Conservation (phyloP, 1,284 basidiomycete genomes). For the Cystobasidium pallidum region DNA sequence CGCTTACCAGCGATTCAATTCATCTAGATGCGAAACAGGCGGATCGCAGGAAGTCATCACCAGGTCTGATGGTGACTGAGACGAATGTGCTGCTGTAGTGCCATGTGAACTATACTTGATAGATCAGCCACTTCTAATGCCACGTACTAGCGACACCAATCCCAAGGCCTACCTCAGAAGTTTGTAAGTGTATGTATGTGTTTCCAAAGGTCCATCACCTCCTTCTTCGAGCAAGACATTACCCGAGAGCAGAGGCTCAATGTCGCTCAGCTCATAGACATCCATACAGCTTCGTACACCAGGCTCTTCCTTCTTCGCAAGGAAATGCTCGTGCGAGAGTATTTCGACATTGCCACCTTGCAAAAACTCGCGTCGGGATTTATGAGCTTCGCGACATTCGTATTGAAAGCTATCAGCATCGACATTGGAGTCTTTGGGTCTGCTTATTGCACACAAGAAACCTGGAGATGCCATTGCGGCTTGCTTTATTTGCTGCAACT, state of each 20-base stretch:
- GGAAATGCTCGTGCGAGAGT: conserved; percentile 31
- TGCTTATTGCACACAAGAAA: conserved; percentile 17
- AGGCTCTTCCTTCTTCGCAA: background rate
- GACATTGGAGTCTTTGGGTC: background rate
- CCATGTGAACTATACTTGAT: conserved; percentile 10
- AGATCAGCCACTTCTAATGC: background rate
- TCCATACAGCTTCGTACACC: conserved; percentile 5
- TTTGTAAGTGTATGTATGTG: conserved; percentile 35
- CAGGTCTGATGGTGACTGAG: conserved; percentile 7
- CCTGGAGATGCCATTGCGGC: conserved; percentile 21
- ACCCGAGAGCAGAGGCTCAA: conserved; percentile 23
- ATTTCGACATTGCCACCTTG: conserved; percentile 15
- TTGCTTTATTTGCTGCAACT: too few relatives aligned
- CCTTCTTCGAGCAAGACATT: conserved; percentile 23
- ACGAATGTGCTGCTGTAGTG: conserved; percentile 10
- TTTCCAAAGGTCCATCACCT: conserved; percentile 28
- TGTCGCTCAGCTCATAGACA: conserved; percentile 33
- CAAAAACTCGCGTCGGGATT: conserved; percentile 19
- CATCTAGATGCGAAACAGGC: conserved; percentile 20
- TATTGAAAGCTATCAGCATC: conserved; percentile 2
- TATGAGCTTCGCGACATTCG: conserved; percentile 34
- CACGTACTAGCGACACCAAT: background rate
- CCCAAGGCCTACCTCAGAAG: background rate
- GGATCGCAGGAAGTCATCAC: conserved; percentile 15
- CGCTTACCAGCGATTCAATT: conserved; percentile 32